These are phyloP conservation scores for Pseudogymnoascus sp. DNA, from an alignment of 2,329 filamentous ascomycete genomes.

Conservation along the genomic window DNA sequence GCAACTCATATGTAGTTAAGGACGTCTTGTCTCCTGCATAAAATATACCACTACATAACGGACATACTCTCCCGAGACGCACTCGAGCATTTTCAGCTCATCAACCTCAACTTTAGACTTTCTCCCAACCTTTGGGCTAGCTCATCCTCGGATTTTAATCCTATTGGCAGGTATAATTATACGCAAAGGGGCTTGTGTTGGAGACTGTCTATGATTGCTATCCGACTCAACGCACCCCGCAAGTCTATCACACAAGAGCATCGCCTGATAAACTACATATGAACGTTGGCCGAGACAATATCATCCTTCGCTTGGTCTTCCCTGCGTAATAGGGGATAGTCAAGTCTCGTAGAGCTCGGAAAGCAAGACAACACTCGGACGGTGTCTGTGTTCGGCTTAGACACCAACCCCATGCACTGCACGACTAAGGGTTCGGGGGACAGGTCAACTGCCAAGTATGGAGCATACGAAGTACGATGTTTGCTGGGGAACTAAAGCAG, in stretches of 20 bases:
- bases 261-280: neutral
- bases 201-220: neutral
- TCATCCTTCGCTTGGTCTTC: conserved; percentile 2
- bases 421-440: neutral
- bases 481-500: neutral
- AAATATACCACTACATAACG: neutral
- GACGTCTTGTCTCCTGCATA: neutral
- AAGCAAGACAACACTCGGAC: neutral
- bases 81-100: neutral
- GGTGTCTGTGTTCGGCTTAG: neutral
- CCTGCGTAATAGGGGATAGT: neutral
- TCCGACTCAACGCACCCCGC: conserved; percentile 4
- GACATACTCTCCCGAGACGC: neutral
- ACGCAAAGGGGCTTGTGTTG: neutral
- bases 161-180: conserved; percentile 1
- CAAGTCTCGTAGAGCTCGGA: neutral
- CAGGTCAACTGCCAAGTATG: neutral
- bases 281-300: neutral
- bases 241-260: neutral
- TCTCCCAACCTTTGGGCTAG: neutral
- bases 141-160: neutral
- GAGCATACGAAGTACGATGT: neutral
- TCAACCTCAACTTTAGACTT: neutral
- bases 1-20: neutral
- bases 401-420: neutral